A percentile compares a stretch with the other conserved stretches of the same genome.
phyloP scores from a whole-genome alignment of 208 protist species.

The Trypanosoma avium region DNA sequence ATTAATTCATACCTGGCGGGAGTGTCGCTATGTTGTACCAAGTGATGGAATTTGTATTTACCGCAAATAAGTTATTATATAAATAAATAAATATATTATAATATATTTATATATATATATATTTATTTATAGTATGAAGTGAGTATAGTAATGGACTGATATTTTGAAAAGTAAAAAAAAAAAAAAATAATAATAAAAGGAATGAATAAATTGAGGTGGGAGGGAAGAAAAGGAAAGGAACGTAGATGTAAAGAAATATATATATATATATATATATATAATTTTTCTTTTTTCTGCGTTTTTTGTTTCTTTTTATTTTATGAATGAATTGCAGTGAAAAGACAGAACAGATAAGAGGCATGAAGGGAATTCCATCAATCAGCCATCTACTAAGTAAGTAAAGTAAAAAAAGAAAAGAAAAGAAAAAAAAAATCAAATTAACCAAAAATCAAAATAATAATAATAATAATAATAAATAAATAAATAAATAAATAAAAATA shows the following conservation, averaged over 20 bases:
- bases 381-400: too few relatives aligned
- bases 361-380: too few relatives aligned
- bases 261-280: background rate
- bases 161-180: too few relatives aligned
- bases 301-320: background rate
- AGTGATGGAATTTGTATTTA: conserved; percentile 74
- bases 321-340: background rate
- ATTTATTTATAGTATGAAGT: background rate
- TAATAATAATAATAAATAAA: background rate
- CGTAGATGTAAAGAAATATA: background rate
- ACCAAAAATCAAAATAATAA: background rate
- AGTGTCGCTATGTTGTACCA: conserved; percentile 82
- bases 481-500: background rate
- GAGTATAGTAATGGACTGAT: too few relatives aligned
- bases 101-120: conserved; percentile 10
- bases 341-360: too few relatives aligned
- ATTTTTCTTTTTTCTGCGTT: background rate
- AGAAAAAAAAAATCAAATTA: background rate
- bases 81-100: background rate
- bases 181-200: too few relatives aligned
- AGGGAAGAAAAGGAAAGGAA: background rate
- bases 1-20: conserved; percentile 47
- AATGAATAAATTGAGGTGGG: background rate
- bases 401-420: background rate
- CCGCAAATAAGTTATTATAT: conserved; percentile 12